Evolutionary conservation across 495 filamentous ascomycete species (phyloP).

Genomic region (Rhypophila decipiens): DNA sequence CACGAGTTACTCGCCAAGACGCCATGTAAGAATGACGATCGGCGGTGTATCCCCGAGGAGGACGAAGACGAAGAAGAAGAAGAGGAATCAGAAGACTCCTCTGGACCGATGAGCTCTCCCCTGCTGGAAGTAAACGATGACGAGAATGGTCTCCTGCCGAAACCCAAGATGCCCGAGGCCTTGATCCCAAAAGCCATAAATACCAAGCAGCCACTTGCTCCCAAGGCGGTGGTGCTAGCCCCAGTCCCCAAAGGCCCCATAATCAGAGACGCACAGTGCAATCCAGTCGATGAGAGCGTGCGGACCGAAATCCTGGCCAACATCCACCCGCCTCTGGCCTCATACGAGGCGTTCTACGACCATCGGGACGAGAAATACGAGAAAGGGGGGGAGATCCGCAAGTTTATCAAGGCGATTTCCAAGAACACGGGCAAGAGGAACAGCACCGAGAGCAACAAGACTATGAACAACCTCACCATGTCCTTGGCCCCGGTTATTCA

Average conservation of each 20-base stretch:
- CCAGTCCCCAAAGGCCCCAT: conserved; percentile 46
- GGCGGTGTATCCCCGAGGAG: conserved; percentile 13
- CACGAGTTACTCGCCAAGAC: conserved; percentile 61
- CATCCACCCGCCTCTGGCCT: conserved; percentile 60
- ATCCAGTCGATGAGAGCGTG: conserved; percentile 71
- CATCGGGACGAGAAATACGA: conserved; percentile 52
- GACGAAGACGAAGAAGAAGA: conserved; percentile 32
- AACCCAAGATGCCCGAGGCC: conserved; percentile 41
- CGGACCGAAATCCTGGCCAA: conserved; percentile 67
- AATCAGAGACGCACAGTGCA: conserved; percentile 77
- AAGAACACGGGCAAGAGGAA: conserved; percentile 59
- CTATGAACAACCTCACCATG: conserved; percentile 44
- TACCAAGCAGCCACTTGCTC: conserved; percentile 3
- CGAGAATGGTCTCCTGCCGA: conserved; percentile 9
- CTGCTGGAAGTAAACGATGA: conserved; percentile 55
- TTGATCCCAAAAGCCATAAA: conserved; percentile 30
- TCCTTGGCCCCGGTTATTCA: conserved; percentile 48
- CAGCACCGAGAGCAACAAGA: conserved; percentile 49
- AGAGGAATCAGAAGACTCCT: conserved; percentile 33
- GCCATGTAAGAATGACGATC: conserved; percentile 49
- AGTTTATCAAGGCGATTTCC: conserved; percentile 60
- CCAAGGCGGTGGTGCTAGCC: not conserved
- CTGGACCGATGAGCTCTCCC: conserved; percentile 62
- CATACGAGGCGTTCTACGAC: conserved; percentile 73
- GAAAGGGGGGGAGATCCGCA: conserved; percentile 67